These are phyloP conservation scores for Gentiana dahurica DNA, from an alignment of 257 asterid genomes.

Conservation along the genomic window DNA sequence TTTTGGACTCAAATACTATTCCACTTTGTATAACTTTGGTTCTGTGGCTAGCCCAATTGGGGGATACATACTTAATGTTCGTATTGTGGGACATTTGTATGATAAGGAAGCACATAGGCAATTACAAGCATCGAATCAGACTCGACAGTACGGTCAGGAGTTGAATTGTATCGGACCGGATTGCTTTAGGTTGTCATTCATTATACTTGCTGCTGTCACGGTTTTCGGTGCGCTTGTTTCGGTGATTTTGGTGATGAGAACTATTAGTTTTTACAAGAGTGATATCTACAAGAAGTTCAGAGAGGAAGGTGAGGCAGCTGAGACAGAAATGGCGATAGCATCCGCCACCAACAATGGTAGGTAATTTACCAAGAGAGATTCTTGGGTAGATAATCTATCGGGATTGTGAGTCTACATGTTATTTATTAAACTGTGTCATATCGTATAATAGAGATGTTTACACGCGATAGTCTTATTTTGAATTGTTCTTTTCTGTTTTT, in stretches of 20 bases:
- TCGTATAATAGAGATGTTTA: no score
- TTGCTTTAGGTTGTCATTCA: slow-evolving; percentile 49
- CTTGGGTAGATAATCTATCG: no score
- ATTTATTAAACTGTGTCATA: no score
- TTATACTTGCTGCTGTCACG: slow-evolving; percentile 49
- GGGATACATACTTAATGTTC: slow-evolving; percentile 43
- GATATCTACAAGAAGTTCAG: slow-evolving; percentile 60
- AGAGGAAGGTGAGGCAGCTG: slow-evolving; percentile 22
- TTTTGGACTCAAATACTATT: slow-evolving; percentile 67
- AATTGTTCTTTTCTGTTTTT: no score
- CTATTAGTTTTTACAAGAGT: slow-evolving; percentile 54
- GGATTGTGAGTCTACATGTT: no score
- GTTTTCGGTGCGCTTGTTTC: slow-evolving; percentile 54
- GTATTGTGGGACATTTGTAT: slow-evolving; percentile 47
- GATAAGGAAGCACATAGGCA: slow-evolving; percentile 58
- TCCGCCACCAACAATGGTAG: background rate
- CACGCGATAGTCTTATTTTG: no score
- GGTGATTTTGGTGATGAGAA: slow-evolving; percentile 40
- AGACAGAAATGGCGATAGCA: slow-evolving; percentile 15
- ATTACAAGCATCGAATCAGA: slow-evolving; percentile 24
- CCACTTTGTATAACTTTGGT: slow-evolving; percentile 65
- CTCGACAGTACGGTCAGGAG: slow-evolving; percentile 26
- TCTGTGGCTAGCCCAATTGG: slow-evolving; percentile 74
- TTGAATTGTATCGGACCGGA: slow-evolving; percentile 52
- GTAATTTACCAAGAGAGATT: no score